A percentile compares a stretch with the other conserved stretches of the same genome.
Evolutionary conservation across 805 yeast genomes (phyloP).

Genomic region (Maudiozyma turicensis): DNA sequence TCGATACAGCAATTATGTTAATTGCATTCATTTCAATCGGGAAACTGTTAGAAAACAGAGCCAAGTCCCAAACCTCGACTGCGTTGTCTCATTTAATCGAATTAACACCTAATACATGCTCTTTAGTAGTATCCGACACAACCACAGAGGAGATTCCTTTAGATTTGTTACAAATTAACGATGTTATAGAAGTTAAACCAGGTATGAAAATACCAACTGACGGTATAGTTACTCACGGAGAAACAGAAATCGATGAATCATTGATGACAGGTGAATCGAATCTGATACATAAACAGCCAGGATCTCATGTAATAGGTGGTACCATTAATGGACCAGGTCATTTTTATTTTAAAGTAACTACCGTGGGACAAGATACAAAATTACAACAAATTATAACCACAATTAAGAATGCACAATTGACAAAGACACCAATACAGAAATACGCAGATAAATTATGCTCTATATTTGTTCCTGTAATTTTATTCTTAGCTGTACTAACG

Average conservation of each 20-base stretch:
- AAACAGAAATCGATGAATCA: slow-evolving; percentile 81
- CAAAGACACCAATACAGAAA: slow-evolving; percentile 84
- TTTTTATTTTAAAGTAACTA: slow-evolving; percentile 55
- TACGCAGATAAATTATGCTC: slow-evolving; percentile 81
- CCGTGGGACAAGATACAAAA: slow-evolving; percentile 76
- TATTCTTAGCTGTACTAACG: slow-evolving; percentile 53
- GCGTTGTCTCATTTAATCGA: slow-evolving; percentile 76
- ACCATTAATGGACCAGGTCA: slow-evolving; percentile 76
- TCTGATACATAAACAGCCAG: slow-evolving; percentile 55
- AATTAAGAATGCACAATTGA: slow-evolving; percentile 82
- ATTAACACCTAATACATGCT: slow-evolving; percentile 69
- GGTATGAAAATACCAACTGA: slow-evolving; percentile 91
- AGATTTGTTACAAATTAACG: slow-evolving; percentile 69
- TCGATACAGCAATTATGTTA: slow-evolving; percentile 83
- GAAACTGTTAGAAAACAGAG: slow-evolving; percentile 81
- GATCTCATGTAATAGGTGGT: slow-evolving; percentile 75
- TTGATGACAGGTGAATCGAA: slow-evolving; percentile 84
- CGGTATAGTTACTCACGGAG: slow-evolving; percentile 70
- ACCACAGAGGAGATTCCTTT: slow-evolving; percentile 41
- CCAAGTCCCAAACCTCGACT: slow-evolving; percentile 87
- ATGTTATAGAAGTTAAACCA: slow-evolving; percentile 67
- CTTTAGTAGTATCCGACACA: slow-evolving; percentile 34
- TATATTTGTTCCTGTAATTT: slow-evolving; percentile 69
- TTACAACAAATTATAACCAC: slow-evolving; percentile 77
- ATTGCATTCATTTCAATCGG: slow-evolving; percentile 80